A percentile compares a stretch with the other conserved stretches of the same genome.
These are phyloP conservation scores for Zopfia rhizophila DNA, from an alignment of 2,329 filamentous ascomycete genomes.

Conservation along the genomic window DNA sequence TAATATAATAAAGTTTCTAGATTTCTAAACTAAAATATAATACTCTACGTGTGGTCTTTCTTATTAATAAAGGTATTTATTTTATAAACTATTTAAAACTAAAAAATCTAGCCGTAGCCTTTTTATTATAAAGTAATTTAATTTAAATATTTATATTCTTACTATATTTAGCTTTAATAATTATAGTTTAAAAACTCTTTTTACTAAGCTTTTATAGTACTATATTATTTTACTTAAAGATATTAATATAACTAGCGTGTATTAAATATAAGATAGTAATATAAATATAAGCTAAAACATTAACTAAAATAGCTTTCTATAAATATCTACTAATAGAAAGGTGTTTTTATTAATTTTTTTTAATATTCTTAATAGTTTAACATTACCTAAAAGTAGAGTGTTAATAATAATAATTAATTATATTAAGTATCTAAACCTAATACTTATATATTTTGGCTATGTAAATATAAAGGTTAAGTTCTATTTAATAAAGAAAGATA, in stretches of 20 bases:
- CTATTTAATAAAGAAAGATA: slow-evolving; percentile 28
- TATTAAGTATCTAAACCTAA: slow-evolving; percentile 76
- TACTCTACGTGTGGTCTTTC: too few relatives aligned
- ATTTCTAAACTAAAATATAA: slow-evolving; percentile 73
- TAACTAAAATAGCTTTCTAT: slow-evolving; percentile 14
- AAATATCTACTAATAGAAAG: slow-evolving; percentile 41
- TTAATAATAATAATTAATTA: slow-evolving; percentile 84
- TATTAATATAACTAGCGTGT: slow-evolving; percentile 18
- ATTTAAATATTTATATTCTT: slow-evolving; percentile 26
- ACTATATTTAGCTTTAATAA: slow-evolving; percentile 22
- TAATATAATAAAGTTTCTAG: slow-evolving; percentile 80
- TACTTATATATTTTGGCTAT: slow-evolving; percentile 75
- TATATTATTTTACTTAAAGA: slow-evolving; percentile 27
- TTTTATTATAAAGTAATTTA: too few relatives aligned
- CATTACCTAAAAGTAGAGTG: slow-evolving; percentile 78
- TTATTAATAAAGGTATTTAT: too few relatives aligned
- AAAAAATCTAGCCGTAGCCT: too few relatives aligned
- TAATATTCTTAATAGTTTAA: slow-evolving; percentile 83
- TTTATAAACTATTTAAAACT: too few relatives aligned
- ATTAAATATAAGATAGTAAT: slow-evolving; percentile 6
- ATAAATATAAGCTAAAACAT: slow-evolving; percentile 6
- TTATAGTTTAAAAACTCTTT: slow-evolving; percentile 18
- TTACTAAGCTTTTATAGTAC: slow-evolving; percentile 20
- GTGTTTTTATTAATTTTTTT: slow-evolving; percentile 80
- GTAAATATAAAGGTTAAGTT: slow-evolving; percentile 74